Evolutionary conservation across 495 filamentous ascomycete genomes (phyloP), one percentile per base, ranked within the genome.

Genomic region (Hyaloscypha finlandica): DNA sequence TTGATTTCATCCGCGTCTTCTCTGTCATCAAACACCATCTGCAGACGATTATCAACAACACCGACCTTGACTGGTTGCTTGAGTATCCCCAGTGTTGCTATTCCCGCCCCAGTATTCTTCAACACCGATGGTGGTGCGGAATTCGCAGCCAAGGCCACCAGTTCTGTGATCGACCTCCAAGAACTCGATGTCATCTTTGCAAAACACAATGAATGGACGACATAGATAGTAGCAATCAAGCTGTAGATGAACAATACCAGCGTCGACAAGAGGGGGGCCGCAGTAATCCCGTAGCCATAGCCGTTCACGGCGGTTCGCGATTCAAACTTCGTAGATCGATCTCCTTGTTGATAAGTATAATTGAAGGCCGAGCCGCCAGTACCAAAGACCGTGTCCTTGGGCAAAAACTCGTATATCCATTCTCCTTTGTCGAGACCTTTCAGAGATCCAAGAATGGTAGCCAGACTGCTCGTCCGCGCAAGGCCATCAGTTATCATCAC

Each of bases 401-500:
- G 66, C 4, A 68, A 22, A 30, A 68, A 22, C 20, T 58, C 52
- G 3, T 39, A n/a, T 4, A 45, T 51, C 66, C 66, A 68, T 6
- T 64, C 20, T 11, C 59, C 25, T 0, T 63, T 35, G 35, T 19
- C 11, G 22, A 20, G 22, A 11, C 48, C 60, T 35, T 59, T 68
- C 14, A 68, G 30, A 42, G 42, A 37, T 6, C 66, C 66, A 20
- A 31, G 51, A 37, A 68, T 64, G 3, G 35, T 35, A 6, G 66
- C 59, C 29, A 35, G 48, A 55, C 29, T 64, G 16, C 52, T 39
- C 2, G 25, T 64, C 6, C 66, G 60, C 19, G 66, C 35, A 8
- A 68, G 12, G 0, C 59, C 66, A 20, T 68, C 66, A 16, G 66
- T 48, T 30, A 68, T n/a, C 60, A 68, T 68, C 8, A 64, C 31